A percentile compares a stretch with the other conserved stretches of the same genome.
Evolutionary conservation across 257 asterid genomes (phyloP).

Genomic region (Agastache rugosa): DNA sequence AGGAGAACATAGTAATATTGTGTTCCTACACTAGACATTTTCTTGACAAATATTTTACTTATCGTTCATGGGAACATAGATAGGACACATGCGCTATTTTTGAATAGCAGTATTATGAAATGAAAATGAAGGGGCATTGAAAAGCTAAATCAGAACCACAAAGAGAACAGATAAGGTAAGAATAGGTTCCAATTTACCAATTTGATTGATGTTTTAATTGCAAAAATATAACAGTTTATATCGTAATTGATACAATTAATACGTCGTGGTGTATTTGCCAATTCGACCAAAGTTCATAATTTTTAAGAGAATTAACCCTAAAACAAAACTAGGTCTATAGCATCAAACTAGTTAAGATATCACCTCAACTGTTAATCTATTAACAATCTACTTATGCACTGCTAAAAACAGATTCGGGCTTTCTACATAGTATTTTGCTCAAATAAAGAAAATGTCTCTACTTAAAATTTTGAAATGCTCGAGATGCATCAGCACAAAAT

Average conservation of each 20-base stretch:
- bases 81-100: neutral
- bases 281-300: neutral
- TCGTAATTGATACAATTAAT: too few relatives aligned
- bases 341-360: neutral
- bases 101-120: neutral
- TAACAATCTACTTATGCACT: neutral
- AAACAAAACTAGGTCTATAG: neutral
- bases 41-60: neutral
- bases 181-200: neutral
- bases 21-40: constrained; percentile 1
- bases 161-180: neutral
- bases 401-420: neutral
- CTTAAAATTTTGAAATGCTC: neutral
- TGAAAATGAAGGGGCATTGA: neutral
- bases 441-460: too few relatives aligned
- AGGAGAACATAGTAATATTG: neutral
- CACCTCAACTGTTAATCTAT: neutral
- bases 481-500: constrained; percentile 1
- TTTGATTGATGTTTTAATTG: neutral
- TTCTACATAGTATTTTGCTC: neutral
- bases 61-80: neutral
- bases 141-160: constrained; percentile 14
- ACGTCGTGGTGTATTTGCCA: neutral
- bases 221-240: neutral
- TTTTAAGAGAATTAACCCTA: neutral